Evolutionary conservation across 768 basidiomycete genomes (phyloP), one percentile per base, ranked within the genome.

Genomic region (Rhodocollybia butyracea): DNA sequence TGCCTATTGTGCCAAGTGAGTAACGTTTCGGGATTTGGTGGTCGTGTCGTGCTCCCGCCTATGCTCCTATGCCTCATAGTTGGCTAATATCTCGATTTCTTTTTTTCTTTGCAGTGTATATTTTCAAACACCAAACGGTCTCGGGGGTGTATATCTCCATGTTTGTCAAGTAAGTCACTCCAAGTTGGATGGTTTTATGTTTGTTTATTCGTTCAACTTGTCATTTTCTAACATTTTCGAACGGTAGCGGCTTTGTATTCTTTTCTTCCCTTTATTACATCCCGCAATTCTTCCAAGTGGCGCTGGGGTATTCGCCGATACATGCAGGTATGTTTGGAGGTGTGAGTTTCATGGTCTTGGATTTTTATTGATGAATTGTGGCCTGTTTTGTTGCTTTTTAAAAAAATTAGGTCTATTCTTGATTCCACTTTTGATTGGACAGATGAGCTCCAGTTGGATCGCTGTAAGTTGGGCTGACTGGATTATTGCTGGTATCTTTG

Each of bases 261-360:
- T 84, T 79, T 67, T 84, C 81, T 15, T 78, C 85, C 6, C 64
- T 88, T 13, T 89, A 82, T 66, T 89, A 88, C 62, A 75, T 90
- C 0, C 88, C 90, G 1, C 84, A 87, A 59, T 89, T 82, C 65
- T 87, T 89, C 69, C 88, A 90, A 68, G 81, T 88, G 11, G 85
- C 81, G 3, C 68, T 85, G n/a, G 84, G 83, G 3, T 82, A 80
- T 57, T 78, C 80, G 7, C 83, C 89, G 0, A 81, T 89, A 39
- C 78, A 75, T 8, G 76, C 76, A 3, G 75, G 63, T 31, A 5
- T n/a, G 43, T 50, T 60, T 12, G 15, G n/a, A n/a, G n/a, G n/a
- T n/a, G n/a, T 31, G 2, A 36, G 13, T 34, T 30, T 17, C 31
- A 5, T 32, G 15, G 8, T 34, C 15, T n/a, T n/a, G n/a, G n/a